These are phyloP conservation scores for Pyrrhoderma lamaoense DNA, from an alignment of 1,284 basidiomycete genomes.

Conservation along the genomic window DNA sequence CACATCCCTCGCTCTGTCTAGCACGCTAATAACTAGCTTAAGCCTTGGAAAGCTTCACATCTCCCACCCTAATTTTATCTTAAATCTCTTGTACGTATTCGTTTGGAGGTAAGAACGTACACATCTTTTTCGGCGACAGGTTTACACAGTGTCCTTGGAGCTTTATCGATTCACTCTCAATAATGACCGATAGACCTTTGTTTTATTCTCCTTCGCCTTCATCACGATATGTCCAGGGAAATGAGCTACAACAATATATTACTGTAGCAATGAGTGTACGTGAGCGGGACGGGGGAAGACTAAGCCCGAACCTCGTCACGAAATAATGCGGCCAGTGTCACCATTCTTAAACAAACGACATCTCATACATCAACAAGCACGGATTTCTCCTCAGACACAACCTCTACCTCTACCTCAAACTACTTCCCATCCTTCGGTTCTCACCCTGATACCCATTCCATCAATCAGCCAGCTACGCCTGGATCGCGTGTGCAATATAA, in stretches of 20 bases:
- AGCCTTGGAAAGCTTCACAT: no score
- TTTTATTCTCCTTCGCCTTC: no score
- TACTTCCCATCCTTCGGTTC: constrained; percentile 6
- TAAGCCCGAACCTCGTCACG: constrained; percentile 15
- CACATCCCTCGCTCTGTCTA: no score
- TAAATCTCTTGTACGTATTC: no score
- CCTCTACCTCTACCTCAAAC: not conserved
- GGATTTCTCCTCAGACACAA: not conserved
- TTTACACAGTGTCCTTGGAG: no score
- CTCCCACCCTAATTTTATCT: no score
- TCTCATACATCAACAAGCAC: constrained; percentile 7
- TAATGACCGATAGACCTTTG: no score
- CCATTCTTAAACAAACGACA: constrained; percentile 14
- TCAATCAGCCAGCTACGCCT: not conserved
- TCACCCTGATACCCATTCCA: constrained; percentile 7
- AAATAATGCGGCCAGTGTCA: constrained; percentile 16
- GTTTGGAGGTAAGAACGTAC: no score
- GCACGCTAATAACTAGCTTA: no score
- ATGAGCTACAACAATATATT: constrained; percentile 3
- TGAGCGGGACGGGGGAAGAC: constrained; percentile 6
- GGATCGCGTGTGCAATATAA: constrained; percentile 3
- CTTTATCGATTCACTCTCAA: no score
- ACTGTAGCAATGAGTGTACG: constrained; percentile 7
- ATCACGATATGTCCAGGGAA: not conserved
- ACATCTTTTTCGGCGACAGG: no score